Evolutionary conservation across 306 rosid species (phyloP).

Genomic region (Gastrolobium villosum): DNA sequence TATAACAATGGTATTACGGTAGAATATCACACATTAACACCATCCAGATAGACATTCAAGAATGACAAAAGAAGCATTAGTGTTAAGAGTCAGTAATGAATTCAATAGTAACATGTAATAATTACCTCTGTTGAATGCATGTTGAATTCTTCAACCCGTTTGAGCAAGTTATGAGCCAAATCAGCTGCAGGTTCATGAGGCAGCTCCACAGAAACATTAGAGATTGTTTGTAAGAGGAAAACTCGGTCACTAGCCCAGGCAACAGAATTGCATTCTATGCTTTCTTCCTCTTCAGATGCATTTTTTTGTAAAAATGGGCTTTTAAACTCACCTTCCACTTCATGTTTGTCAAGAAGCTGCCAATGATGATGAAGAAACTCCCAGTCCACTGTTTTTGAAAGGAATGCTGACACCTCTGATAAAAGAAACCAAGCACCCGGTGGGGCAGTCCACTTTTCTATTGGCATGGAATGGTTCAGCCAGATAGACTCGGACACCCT

Average conservation of each 20-base stretch:
- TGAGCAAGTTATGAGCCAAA: constrained; percentile 80
- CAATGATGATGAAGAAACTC: constrained; percentile 95
- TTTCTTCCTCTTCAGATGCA: constrained; percentile 56
- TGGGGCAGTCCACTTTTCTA: constrained; percentile 95
- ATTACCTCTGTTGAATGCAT: constrained; percentile 96
- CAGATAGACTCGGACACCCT: constrained; percentile 81
- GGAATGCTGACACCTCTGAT: constrained; percentile 87
- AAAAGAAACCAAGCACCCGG: constrained; percentile 95
- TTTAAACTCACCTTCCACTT: constrained; percentile 54
- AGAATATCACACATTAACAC: constrained; percentile 12
- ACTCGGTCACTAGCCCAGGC: constrained; percentile 95
- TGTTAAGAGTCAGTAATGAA: constrained; percentile 8
- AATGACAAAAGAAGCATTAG: constrained; percentile 28
- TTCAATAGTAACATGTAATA: constrained; percentile 24
- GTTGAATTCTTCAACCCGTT: constrained; percentile 74
- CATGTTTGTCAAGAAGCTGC: constrained; percentile 86
- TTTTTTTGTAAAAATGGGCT: constrained; percentile 60
- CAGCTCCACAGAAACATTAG: constrained; percentile 88
- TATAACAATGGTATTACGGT: neutral
- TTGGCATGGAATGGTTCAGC: constrained; percentile 74
- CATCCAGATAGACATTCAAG: constrained; percentile 31
- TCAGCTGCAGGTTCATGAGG: constrained; percentile 86
- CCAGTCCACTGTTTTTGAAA: constrained; percentile 87
- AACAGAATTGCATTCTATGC: constrained; percentile 63
- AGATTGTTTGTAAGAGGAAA: constrained; percentile 90